Evolutionary conservation across 495 filamentous ascomycete genomes (phyloP).

Genomic region (Choiromyces venosus): DNA sequence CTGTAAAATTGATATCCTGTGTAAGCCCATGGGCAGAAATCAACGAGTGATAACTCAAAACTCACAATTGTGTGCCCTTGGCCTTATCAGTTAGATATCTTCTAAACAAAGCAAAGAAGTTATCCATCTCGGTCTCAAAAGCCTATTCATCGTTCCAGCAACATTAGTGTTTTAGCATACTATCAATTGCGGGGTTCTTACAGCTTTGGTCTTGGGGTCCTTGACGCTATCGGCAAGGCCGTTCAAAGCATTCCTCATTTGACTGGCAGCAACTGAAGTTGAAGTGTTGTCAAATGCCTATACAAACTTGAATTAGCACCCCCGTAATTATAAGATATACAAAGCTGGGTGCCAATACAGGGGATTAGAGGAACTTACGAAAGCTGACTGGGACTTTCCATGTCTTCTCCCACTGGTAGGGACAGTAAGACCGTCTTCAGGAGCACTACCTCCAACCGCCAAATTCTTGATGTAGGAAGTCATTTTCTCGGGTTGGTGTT

Average conservation of each 20-base stretch:
- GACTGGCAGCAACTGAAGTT: slow-evolving; percentile 91
- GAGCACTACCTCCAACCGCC: not conserved
- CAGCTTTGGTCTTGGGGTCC: slow-evolving; percentile 77
- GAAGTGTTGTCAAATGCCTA: slow-evolving; percentile 99
- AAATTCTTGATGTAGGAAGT: slow-evolving; percentile 24
- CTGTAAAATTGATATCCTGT: slow-evolving; percentile 40
- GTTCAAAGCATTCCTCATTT: slow-evolving; percentile 98
- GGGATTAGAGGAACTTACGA: slow-evolving; percentile 31
- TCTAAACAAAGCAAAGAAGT: slow-evolving; percentile 98
- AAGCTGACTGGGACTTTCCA: slow-evolving; percentile 42
- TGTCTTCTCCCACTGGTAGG: slow-evolving; percentile 33
- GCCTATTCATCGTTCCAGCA: slow-evolving; percentile 44
- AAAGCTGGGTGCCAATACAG: not conserved
- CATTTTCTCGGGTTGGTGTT: slow-evolving; percentile 17
- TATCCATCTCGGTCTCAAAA: slow-evolving; percentile 99
- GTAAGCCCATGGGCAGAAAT: not conserved
- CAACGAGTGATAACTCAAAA: slow-evolving; percentile 9
- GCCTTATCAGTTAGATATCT: slow-evolving; percentile 98
- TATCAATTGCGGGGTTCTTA: slow-evolving; percentile 40
- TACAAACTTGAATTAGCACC: slow-evolving; percentile 7
- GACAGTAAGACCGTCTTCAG: slow-evolving; percentile 25
- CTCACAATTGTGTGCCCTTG: slow-evolving; percentile 81
- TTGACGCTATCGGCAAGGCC: slow-evolving; percentile 83
- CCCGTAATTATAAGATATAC: not conserved
- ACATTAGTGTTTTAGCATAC: slow-evolving; percentile 13